Percentiles rank a stretch among this genome's conserved stretches.
Conservation (phyloP, 2,329 filamentous ascomycete species). For the Tolypocladium album region DNA sequence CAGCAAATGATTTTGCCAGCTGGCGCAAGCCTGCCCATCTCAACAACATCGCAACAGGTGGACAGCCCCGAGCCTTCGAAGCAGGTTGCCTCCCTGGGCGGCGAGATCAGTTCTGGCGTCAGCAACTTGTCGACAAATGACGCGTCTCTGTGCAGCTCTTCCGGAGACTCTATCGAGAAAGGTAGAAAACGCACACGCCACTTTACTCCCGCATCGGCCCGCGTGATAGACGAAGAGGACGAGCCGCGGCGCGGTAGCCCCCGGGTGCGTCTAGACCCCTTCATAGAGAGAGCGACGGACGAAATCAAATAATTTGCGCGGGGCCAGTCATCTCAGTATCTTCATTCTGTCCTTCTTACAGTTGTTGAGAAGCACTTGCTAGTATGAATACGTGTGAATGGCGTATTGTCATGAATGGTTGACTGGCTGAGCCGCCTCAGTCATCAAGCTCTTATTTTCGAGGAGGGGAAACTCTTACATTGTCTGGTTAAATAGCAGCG, state of each 20-base stretch:
- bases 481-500: neutral
- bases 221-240: slow-evolving; percentile 36
- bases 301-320: neutral
- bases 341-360: neutral
- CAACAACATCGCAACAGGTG: slow-evolving; percentile 5
- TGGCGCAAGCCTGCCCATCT: slow-evolving; percentile 8
- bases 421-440: neutral
- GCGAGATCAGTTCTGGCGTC: slow-evolving; percentile 1
- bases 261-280: slow-evolving; percentile 10
- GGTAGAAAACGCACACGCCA: slow-evolving; percentile 34
- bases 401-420: neutral
- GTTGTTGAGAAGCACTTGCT: neutral
- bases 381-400: neutral
- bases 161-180: slow-evolving; percentile 16
- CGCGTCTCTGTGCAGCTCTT: slow-evolving; percentile 5
- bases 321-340: neutral
- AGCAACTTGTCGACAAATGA: slow-evolving; percentile 4
- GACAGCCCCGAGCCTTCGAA: slow-evolving; percentile 7
- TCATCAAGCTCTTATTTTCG: neutral
- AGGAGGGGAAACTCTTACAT: neutral
- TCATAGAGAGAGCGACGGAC: neutral
- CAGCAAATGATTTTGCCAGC: slow-evolving; percentile 23
- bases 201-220: slow-evolving; percentile 34
- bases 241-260: slow-evolving; percentile 25
- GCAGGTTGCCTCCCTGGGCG: slow-evolving; percentile 2